Conservation (phyloP, 352 stramenopile genomes). For the Phytophthora meadii region DNA sequence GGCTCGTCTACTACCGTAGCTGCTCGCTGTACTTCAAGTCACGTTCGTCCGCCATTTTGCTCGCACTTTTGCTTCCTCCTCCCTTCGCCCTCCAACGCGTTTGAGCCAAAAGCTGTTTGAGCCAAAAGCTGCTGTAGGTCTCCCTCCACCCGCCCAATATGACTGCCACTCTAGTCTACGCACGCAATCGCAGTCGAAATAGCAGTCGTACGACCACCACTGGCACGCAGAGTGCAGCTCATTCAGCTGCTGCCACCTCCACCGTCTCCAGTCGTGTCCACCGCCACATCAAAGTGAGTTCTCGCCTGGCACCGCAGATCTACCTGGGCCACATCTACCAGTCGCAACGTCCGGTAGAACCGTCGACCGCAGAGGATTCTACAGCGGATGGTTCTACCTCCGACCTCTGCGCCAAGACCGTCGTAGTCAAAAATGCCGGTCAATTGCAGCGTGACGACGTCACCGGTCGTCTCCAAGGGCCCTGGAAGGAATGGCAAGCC, state of each 20-base stretch:
- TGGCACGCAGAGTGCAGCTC: slow-evolving; percentile 1
- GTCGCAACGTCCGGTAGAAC: background rate
- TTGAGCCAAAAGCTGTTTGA: too few relatives aligned
- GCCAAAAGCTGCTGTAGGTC: background rate
- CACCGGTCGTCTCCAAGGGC: slow-evolving; percentile 20
- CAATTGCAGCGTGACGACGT: slow-evolving; percentile 23
- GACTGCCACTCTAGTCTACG: slow-evolving; percentile 25
- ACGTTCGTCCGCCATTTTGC: background rate
- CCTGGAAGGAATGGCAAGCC: slow-evolving; percentile 42
- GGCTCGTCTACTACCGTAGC: slow-evolving; percentile 11
- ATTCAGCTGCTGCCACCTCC: too few relatives aligned
- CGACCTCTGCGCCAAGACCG: background rate
- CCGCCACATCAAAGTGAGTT: slow-evolving; percentile 38
- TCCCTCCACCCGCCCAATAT: slow-evolving; percentile 3
- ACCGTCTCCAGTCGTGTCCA: background rate
- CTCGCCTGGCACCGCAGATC: slow-evolving; percentile 38
- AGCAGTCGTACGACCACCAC: background rate
- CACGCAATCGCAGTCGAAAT: slow-evolving; percentile 4
- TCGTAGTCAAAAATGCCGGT: slow-evolving; percentile 42
- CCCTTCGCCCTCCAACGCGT: background rate
- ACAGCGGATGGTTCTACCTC: too few relatives aligned
- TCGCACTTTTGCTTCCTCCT: slow-evolving; percentile 11
- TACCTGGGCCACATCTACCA: slow-evolving; percentile 36
- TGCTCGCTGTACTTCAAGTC: slow-evolving; percentile 20
- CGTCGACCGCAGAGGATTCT: background rate